phyloP scores from a whole-genome alignment of 2,329 filamentous ascomycete species.

The Trichoderma afroharzianum region DNA sequence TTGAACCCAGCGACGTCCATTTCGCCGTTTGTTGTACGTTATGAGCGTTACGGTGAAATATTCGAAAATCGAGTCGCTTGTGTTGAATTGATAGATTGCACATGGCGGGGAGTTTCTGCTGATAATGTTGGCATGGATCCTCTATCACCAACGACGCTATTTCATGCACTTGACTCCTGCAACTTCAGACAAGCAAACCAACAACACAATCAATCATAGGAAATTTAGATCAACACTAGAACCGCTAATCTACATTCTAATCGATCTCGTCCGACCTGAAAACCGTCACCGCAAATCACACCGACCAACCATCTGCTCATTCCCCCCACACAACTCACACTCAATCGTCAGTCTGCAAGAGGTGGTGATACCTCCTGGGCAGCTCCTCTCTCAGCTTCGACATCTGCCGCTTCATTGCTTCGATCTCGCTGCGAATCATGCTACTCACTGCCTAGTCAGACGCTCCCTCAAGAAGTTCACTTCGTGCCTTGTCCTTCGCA shows the following conservation, averaged over 20 bases:
- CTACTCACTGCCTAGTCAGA: conserved; percentile 1
- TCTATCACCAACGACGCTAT: background rate
- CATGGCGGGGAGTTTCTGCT: background rate
- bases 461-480: conserved; percentile 22
- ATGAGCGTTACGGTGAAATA: background rate
- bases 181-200: background rate
- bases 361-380: conserved; percentile 10
- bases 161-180: background rate
- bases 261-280: background rate
- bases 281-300: background rate
- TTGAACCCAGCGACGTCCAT: background rate
- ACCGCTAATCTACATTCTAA: background rate
- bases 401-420: conserved; percentile 20
- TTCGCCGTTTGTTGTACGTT: background rate
- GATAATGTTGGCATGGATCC: background rate
- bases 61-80: background rate
- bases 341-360: background rate
- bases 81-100: background rate
- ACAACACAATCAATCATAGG: background rate
- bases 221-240: background rate
- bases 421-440: conserved; percentile 6
- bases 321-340: background rate
- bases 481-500: conserved; percentile 20
- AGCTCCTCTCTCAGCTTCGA: conserved; percentile 19
- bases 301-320: background rate